Percentiles rank a stretch among this genome's conserved stretches.
Conservation (phyloP, 2,329 filamentous ascomycete species). For the Ceratocystis destructans region DNA sequence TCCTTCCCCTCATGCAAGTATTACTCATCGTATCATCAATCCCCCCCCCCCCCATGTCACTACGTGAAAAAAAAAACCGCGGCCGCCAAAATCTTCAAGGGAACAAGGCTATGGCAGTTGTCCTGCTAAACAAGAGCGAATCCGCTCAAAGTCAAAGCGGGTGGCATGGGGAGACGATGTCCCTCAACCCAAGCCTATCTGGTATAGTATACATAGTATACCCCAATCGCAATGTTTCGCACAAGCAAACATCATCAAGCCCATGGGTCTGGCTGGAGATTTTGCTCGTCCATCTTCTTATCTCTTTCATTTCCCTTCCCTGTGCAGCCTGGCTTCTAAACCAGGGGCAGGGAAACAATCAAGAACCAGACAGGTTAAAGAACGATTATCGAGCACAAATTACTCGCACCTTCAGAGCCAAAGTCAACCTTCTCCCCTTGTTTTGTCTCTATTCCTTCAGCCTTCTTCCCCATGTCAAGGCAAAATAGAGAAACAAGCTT, state of each 20-base stretch:
- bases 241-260: not conserved
- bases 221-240: not conserved
- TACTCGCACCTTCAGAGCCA: not conserved
- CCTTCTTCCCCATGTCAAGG: not conserved
- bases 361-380: not conserved
- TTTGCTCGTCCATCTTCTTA: not conserved
- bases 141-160: not conserved
- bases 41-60: not conserved
- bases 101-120: slow-evolving; percentile 4
- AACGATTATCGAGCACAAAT: not conserved
- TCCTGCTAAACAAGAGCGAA: not conserved
- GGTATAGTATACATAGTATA: not conserved
- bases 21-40: not conserved
- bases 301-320: not conserved
- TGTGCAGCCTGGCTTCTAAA: not conserved
- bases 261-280: not conserved
- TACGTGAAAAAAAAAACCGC: not conserved
- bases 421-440: not conserved
- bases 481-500: not conserved
- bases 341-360: not conserved
- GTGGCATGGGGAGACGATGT: not conserved
- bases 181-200: not conserved
- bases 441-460: slow-evolving; percentile 6
- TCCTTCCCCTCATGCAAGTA: too few species aligned
- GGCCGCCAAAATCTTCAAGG: not conserved